Percentiles rank a stretch among this genome's conserved stretches.
phyloP scores from a whole-genome alignment of 371 early-diverging fungal species.

The Mucor circinelloides region DNA sequence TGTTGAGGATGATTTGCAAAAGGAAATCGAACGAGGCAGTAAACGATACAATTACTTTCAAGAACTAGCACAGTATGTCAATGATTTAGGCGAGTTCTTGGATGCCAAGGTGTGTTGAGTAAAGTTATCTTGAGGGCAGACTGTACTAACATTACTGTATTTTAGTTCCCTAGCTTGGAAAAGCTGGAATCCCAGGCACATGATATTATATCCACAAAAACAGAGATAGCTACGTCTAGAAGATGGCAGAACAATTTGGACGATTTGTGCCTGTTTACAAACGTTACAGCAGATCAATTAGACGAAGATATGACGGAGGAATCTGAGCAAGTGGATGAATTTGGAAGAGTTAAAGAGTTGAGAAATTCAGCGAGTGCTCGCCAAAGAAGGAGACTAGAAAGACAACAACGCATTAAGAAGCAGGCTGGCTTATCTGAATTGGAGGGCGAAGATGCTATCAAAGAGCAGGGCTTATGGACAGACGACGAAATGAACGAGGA shows the following conservation, averaged over 20 bases:
- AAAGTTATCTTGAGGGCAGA: too few species aligned
- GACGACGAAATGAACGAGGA: constrained; percentile 57
- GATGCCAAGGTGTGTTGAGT: constrained; percentile 61
- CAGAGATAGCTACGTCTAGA: constrained; percentile 41
- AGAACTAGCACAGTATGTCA: constrained; percentile 58
- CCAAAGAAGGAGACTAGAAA: constrained; percentile 39
- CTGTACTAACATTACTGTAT: neutral
- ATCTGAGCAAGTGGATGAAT: constrained; percentile 42
- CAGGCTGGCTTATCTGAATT: constrained; percentile 9
- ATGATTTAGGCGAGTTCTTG: constrained; percentile 69
- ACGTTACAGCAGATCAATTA: constrained; percentile 3
- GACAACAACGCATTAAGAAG: constrained; percentile 19
- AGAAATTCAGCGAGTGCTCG: constrained; percentile 32
- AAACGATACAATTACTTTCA: constrained; percentile 71
- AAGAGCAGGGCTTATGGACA: constrained; percentile 53
- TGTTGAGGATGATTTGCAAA: constrained; percentile 39
- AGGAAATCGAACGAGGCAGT: constrained; percentile 51
- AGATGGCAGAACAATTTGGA: constrained; percentile 51
- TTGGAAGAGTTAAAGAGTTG: constrained; percentile 45
- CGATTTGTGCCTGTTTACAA: constrained; percentile 48
- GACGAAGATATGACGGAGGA: constrained; percentile 24
- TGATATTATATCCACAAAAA: constrained; percentile 43
- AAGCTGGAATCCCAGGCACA: constrained; percentile 59
- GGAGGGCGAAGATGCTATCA: constrained; percentile 16
- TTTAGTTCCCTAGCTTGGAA: constrained; percentile 65